phyloP scores from a whole-genome alignment of 1,284 basidiomycete species.

The Trametes hirsuta region DNA sequence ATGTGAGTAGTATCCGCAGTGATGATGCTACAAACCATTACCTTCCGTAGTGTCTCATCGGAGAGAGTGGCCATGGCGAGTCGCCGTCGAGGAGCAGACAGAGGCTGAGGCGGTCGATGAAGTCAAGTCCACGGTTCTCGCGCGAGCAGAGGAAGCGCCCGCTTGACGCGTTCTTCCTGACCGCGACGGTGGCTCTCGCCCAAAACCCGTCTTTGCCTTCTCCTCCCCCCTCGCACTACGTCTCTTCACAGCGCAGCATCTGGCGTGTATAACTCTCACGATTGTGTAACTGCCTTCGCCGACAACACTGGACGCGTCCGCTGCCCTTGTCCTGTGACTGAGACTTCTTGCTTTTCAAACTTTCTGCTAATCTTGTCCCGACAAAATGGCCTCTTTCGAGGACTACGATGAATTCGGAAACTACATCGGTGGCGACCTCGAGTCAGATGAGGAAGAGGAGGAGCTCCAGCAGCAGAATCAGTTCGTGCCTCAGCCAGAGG shows the following conservation, averaged over 20 bases:
- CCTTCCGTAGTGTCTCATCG: conserved; percentile 88
- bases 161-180: conserved; percentile 23
- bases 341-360: conserved; percentile 3
- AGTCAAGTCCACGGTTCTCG: conserved; percentile 9
- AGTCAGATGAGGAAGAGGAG: conserved; percentile 86
- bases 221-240: neutral
- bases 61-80: conserved; percentile 71
- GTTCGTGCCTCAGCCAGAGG: conserved; percentile 43
- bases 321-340: neutral
- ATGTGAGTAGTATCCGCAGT: neutral
- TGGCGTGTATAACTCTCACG: neutral
- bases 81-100: conserved; percentile 1
- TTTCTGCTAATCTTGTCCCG: neutral
- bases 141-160: conserved; percentile 14
- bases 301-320: neutral
- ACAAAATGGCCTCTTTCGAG: conserved; percentile 76
- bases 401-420: conserved; percentile 94
- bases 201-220: conserved; percentile 16
- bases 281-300: neutral
- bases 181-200: conserved; percentile 22
- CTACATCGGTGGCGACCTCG: conserved; percentile 92
- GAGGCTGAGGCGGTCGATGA: neutral
- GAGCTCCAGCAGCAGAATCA: conserved; percentile 58
- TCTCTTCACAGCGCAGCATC: neutral
- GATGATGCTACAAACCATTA: conserved; percentile 32